Percentiles rank a stretch among this genome's conserved stretches.
phyloP scores from a whole-genome alignment of 768 basidiomycete species.

The Lentinula sp. region DNA sequence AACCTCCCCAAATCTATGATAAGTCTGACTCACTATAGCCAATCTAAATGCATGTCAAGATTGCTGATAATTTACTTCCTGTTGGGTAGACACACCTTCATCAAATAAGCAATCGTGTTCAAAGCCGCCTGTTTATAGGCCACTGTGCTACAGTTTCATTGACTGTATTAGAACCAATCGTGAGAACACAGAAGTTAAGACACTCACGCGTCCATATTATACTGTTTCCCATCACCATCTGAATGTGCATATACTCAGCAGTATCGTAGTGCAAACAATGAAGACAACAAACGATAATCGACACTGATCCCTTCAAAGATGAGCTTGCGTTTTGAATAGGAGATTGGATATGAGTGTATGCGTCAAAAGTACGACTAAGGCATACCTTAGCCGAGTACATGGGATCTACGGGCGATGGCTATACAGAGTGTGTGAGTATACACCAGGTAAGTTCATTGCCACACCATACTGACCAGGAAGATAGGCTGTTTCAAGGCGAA shows the following conservation, averaged over 20 bases:
- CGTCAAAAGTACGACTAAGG: not conserved
- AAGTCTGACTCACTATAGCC: conserved; percentile 57
- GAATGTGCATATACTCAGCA: not conserved
- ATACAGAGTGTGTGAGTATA: not conserved
- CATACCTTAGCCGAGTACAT: conserved; percentile 61
- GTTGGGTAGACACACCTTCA: conserved; percentile 37
- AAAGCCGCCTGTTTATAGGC: conserved; percentile 79
- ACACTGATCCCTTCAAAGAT: conserved; percentile 75
- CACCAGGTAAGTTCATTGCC: not conserved
- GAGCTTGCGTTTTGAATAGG: conserved; percentile 28
- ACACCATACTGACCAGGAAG: conserved; percentile 46
- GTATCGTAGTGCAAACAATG: not conserved
- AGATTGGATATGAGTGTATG: not conserved
- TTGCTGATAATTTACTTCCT: no score
- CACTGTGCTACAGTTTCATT: conserved; percentile 39
- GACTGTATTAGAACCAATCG: not conserved
- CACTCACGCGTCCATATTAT: conserved; percentile 72
- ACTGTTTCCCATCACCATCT: conserved; percentile 73
- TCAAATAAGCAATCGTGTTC: conserved; percentile 68
- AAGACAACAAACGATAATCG: conserved; percentile 46
- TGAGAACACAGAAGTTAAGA: not conserved
- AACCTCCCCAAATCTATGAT: no score
- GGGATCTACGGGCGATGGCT: conserved; percentile 75
- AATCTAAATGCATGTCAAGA: conserved; percentile 28
- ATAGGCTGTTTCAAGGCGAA: conserved; percentile 71